A percentile compares a stretch with the other conserved stretches of the same genome.
phyloP scores from a whole-genome alignment of 2,329 filamentous ascomycete genomes.

The Clarireedia sp. region DNA sequence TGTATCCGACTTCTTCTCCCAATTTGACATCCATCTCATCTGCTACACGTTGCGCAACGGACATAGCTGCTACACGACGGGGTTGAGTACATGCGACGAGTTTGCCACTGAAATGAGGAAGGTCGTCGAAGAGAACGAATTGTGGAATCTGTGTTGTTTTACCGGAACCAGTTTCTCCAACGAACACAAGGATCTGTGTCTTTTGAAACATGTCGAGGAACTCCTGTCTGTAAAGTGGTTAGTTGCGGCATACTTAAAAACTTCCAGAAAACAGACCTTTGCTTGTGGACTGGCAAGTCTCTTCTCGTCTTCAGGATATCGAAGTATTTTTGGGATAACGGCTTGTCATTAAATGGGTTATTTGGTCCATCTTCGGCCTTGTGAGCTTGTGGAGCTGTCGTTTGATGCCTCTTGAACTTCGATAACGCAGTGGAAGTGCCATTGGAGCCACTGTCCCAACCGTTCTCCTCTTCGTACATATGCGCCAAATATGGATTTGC shows the following conservation, averaged over 20 bases:
- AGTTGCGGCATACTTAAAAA: slow-evolving; percentile 4
- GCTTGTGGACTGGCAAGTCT: slow-evolving; percentile 83
- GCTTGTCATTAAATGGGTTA: slow-evolving; percentile 77
- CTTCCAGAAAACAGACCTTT: slow-evolving; percentile 50
- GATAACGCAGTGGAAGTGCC: slow-evolving; percentile 29
- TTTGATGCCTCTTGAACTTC: slow-evolving; percentile 66
- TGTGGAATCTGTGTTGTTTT: slow-evolving; percentile 99
- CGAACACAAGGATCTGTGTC: slow-evolving; percentile 93
- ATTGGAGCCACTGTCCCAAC: slow-evolving; percentile 31
- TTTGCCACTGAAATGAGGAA: slow-evolving; percentile 78
- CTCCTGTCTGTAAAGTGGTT: slow-evolving; percentile 55
- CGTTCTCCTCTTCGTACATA: slow-evolving; percentile 54
- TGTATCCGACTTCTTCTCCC: slow-evolving; percentile 95
- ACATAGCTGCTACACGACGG: slow-evolving; percentile 96
- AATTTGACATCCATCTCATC: slow-evolving; percentile 91
- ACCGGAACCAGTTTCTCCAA: slow-evolving; percentile 97
- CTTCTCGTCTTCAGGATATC: slow-evolving; percentile 77
- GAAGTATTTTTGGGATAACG: slow-evolving; percentile 79
- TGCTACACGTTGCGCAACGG: slow-evolving; percentile 93
- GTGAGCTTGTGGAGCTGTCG: slow-evolving; percentile 67
- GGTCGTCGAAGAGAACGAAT: slow-evolving; percentile 94
- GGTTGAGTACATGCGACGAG: slow-evolving; percentile 97
- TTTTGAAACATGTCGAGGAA: slow-evolving; percentile 90
- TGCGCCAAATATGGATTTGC: slow-evolving; percentile 89
- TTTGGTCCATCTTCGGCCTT: slow-evolving; percentile 69